Percentiles rank a stretch among this genome's conserved stretches.
phyloP scores from a whole-genome alignment of 305 asterid genomes.

The Andrographis paniculata region DNA sequence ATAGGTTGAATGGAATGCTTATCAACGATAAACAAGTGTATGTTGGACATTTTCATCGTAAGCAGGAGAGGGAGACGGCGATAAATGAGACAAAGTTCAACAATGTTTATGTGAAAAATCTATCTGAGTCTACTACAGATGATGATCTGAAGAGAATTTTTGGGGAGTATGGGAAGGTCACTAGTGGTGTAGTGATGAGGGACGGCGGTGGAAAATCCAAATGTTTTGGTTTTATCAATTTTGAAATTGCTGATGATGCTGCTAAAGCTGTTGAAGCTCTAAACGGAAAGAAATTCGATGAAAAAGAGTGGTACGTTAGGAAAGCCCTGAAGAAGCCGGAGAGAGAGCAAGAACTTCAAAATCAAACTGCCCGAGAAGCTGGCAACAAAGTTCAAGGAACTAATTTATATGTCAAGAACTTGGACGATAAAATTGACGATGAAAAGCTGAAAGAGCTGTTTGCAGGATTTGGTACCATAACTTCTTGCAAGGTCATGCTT shows the following conservation, averaged over 20 bases:
- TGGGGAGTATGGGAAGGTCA: constrained; percentile 64
- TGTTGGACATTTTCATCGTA: constrained; percentile 85
- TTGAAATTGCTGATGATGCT: constrained; percentile 91
- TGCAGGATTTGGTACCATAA: constrained; percentile 64
- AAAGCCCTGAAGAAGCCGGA: constrained; percentile 94
- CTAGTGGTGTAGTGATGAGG: constrained; percentile 76
- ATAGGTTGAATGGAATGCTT: constrained; percentile 85
- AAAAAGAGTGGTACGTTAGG: constrained; percentile 85
- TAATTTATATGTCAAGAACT: constrained; percentile 75
- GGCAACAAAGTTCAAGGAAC: constrained; percentile 79
- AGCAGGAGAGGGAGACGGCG: constrained; percentile 79
- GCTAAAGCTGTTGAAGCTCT: constrained; percentile 78
- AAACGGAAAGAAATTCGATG: constrained; percentile 59
- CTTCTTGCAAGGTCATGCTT: constrained; percentile 98
- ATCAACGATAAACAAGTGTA: constrained; percentile 88
- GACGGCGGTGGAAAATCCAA: constrained; percentile 84
- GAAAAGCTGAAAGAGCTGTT: constrained; percentile 83
- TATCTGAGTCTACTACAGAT: constrained; percentile 69
- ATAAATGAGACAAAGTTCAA: constrained; percentile 64
- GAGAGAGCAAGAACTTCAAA: constrained; percentile 69
- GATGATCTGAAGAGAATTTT: constrained; percentile 64
- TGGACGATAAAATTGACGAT: constrained; percentile 75
- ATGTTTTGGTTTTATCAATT: constrained; percentile 92
- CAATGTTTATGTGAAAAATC: constrained; percentile 84
- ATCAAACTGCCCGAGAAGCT: constrained; percentile 66